Evolutionary conservation across 2,329 filamentous ascomycete genomes (phyloP).

Genomic region (Pseudopithomyces chartarum): DNA sequence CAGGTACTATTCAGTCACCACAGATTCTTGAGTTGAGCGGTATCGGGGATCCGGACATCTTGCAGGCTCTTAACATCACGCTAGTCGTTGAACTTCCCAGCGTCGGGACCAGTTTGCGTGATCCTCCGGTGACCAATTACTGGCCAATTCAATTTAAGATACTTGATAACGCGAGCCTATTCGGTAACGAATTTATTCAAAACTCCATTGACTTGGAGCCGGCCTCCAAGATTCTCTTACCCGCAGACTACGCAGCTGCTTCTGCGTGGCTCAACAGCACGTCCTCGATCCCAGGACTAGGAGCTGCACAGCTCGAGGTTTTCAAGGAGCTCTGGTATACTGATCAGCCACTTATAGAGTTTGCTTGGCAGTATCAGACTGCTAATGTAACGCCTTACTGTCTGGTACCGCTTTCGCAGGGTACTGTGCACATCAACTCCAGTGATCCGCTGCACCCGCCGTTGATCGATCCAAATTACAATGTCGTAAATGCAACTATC

Average conservation of each 20-base stretch:
- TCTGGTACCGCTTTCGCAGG: neutral
- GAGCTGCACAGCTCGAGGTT: neutral
- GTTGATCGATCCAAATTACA: neutral
- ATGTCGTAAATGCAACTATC: neutral
- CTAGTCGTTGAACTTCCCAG: neutral
- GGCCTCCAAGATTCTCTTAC: neutral
- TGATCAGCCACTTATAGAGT: neutral
- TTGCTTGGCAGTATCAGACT: neutral
- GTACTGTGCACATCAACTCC: neutral
- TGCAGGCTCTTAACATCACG: neutral
- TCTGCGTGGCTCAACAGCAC: neutral
- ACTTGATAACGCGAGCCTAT: neutral
- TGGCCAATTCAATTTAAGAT: neutral
- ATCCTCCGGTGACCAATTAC: neutral
- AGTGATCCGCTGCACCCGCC: neutral
- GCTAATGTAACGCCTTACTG: neutral
- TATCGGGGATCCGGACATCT: slow-evolving; percentile 49
- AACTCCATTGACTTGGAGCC: neutral
- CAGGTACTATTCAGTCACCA: slow-evolving; percentile 60
- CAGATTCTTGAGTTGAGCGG: slow-evolving; percentile 66
- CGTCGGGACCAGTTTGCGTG: neutral
- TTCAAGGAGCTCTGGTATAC: neutral
- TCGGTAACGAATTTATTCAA: neutral
- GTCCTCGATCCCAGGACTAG: neutral
- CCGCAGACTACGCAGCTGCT: neutral